Percentiles rank a stretch among this genome's conserved stretches.
Conservation (phyloP, 441 rosid genomes). For the Aquilaria agallochum region DNA sequence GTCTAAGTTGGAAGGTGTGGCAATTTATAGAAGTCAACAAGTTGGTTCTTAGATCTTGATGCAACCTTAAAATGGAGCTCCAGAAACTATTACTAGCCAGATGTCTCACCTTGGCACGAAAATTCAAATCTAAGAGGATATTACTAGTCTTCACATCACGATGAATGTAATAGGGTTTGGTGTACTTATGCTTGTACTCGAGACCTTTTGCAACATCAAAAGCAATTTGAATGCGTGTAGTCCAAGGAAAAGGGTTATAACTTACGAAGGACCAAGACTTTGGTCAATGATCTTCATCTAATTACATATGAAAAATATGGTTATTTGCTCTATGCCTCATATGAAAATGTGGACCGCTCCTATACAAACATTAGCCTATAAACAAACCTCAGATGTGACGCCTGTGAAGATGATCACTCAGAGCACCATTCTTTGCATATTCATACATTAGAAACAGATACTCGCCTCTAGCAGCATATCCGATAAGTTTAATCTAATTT, state of each 20-base stretch:
- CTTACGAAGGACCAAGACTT: conserved; percentile 16
- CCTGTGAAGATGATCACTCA: conserved; percentile 26
- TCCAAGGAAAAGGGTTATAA: conserved; percentile 26
- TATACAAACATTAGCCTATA: neutral
- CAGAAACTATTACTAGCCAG: too few species aligned
- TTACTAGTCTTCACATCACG: conserved; percentile 35
- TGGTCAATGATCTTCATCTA: neutral
- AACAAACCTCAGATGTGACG: conserved; percentile 20
- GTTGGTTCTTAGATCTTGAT: too few species aligned
- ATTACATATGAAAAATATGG: neutral
- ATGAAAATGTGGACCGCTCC: neutral
- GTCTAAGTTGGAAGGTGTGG: too few species aligned
- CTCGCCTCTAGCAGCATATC: conserved; percentile 35
- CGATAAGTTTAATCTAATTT: conserved; percentile 31
- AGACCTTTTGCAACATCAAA: conserved; percentile 32
- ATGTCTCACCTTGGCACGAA: conserved; percentile 26
- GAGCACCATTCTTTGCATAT: conserved; percentile 30
- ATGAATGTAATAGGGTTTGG: conserved; percentile 26
- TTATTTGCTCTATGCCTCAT: neutral
- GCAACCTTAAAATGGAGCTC: too few species aligned
- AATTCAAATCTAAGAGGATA: conserved; percentile 30
- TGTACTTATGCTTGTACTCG: conserved; percentile 27
- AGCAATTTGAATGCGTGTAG: conserved; percentile 23
- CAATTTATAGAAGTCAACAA: too few species aligned
- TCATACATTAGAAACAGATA: conserved; percentile 35